These are phyloP conservation scores for Yarrowia sp. DNA, from an alignment of 805 yeast genomes.

Conservation along the genomic window DNA sequence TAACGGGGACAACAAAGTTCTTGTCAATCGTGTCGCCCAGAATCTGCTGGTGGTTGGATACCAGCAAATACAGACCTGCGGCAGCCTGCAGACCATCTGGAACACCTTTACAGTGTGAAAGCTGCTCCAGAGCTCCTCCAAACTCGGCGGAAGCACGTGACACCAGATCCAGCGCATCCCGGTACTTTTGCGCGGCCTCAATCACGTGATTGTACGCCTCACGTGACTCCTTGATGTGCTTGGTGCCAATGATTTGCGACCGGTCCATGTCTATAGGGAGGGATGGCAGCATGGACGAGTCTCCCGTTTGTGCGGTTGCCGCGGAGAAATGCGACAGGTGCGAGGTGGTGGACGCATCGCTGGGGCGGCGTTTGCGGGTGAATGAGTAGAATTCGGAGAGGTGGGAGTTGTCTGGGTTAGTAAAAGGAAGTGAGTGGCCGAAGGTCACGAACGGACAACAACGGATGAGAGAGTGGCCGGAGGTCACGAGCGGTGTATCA, in stretches of 20 bases:
- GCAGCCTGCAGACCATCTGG: conserved; percentile 22
- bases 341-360: conserved; percentile 20
- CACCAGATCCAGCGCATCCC: conserved; percentile 47
- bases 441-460: background rate
- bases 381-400: conserved; percentile 26
- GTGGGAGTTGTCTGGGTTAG: conserved; percentile 24
- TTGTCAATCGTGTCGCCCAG: conserved; percentile 55
- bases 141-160: conserved; percentile 66
- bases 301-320: conserved; percentile 13
- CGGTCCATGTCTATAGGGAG: conserved; percentile 5
- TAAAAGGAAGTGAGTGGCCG: background rate
- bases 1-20: conserved; percentile 57
- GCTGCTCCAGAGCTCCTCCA: conserved; percentile 65
- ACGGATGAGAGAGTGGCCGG: background rate
- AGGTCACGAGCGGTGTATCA: too few relatives aligned
- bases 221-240: conserved; percentile 21
- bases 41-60: conserved; percentile 75
- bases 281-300: conserved; percentile 1
- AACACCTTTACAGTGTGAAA: conserved; percentile 58
- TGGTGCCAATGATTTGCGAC: conserved; percentile 7
- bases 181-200: conserved; percentile 48
- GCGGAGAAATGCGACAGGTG: conserved; percentile 11
- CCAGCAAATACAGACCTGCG: conserved; percentile 65
- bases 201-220: conserved; percentile 32
- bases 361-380: conserved; percentile 10